These are phyloP conservation scores for Macrolepiota dolichaula DNA, from an alignment of 768 basidiomycete genomes.

Conservation along the genomic window DNA sequence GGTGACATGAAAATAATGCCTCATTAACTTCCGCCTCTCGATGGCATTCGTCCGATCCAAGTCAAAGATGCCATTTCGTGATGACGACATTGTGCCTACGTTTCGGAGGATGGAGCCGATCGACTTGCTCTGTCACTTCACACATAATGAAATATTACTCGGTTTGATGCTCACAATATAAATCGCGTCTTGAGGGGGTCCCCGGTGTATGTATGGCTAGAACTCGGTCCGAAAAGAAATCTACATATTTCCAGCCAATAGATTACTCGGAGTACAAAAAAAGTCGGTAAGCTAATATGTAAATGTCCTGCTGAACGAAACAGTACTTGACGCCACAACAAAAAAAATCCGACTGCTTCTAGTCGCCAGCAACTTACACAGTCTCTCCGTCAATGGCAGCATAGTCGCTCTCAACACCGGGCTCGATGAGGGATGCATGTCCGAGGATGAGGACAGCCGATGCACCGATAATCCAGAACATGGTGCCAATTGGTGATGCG, in stretches of 20 bases:
- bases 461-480: conserved; percentile 95
- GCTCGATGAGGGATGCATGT: conserved; percentile 89
- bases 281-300: not conserved
- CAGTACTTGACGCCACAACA: not conserved
- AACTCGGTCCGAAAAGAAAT: not conserved
- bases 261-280: conserved; percentile 1
- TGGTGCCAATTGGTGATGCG: conserved; percentile 70
- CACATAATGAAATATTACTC: not conserved
- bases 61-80: not conserved
- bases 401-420: conserved; percentile 94
- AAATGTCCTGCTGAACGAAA: not conserved
- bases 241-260: not conserved
- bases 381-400: conserved; percentile 62
- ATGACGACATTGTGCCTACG: not conserved
- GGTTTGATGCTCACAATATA: not conserved
- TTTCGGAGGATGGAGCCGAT: not conserved
- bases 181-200: not conserved
- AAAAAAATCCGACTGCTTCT: not conserved
- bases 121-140: not conserved
- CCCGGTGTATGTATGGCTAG: no score
- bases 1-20: no score
- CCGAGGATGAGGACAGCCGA: conserved; percentile 80
- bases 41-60: no score
- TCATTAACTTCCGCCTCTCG: no score
- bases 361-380: conserved; percentile 36